Evolutionary conservation across 805 yeast genomes (phyloP).

Genomic region (Lipomyces spencermartinsiae): DNA sequence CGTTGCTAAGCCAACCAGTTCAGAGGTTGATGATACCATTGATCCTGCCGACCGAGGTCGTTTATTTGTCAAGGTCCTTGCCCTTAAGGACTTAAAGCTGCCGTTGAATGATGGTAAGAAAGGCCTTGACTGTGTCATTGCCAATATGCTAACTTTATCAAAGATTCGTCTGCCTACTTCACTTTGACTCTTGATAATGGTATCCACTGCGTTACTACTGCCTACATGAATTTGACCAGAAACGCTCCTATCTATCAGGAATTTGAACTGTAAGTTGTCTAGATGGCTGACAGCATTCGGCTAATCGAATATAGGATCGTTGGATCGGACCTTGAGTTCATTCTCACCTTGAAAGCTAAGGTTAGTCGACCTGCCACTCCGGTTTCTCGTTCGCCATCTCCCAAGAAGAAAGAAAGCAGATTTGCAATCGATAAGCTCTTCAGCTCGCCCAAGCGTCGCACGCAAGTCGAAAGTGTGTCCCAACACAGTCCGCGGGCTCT

Average conservation of each 20-base stretch:
- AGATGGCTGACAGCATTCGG: neutral
- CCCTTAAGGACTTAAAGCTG: conserved; percentile 54
- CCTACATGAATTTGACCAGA: conserved; percentile 49
- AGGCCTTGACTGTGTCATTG: neutral
- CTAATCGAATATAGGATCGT: conserved; percentile 48
- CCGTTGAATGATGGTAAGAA: conserved; percentile 46
- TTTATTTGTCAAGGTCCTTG: conserved; percentile 55
- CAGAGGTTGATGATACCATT: neutral
- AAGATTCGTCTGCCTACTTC: conserved; percentile 52
- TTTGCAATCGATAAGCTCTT: conserved; percentile 28
- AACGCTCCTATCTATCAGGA: conserved; percentile 63
- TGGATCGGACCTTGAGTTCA: conserved; percentile 59
- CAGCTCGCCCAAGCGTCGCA: conserved; percentile 26
- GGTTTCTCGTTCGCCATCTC: conserved; percentile 21
- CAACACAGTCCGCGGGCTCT: conserved; percentile 45
- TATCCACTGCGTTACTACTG: conserved; percentile 74
- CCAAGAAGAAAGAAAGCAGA: conserved; percentile 29
- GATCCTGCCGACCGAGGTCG: conserved; percentile 53
- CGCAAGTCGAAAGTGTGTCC: conserved; percentile 53
- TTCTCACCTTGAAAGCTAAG: conserved; percentile 69
- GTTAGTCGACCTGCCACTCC: conserved; percentile 51
- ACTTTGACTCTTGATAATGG: conserved; percentile 74
- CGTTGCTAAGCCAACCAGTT: neutral
- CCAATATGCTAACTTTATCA: conserved; percentile 42
- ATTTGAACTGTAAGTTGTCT: conserved; percentile 58